A percentile compares a stretch with the other conserved stretches of the same genome.
Conservation (phyloP, 83 land plant species). For the Picea abies region DNA sequence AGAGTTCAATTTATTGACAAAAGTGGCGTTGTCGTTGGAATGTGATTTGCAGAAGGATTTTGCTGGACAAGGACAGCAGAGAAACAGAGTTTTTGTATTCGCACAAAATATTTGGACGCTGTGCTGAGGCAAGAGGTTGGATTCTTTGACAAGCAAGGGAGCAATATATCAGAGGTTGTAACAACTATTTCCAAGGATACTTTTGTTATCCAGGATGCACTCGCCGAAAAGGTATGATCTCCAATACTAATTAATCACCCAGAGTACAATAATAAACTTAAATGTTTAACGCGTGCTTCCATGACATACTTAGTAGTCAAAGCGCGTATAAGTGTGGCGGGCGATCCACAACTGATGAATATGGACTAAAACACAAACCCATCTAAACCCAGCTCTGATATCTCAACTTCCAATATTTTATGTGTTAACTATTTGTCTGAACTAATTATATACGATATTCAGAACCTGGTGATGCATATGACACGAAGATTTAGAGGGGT, state of each 20-base stretch:
- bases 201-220: slow-evolving; percentile 68
- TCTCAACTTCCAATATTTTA: no score
- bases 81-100: slow-evolving; percentile 56
- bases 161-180: slow-evolving; percentile 59
- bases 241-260: background rate
- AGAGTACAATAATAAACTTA: background rate
- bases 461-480: no score
- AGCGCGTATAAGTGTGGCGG: background rate
- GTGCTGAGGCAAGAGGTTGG: slow-evolving; percentile 63
- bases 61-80: slow-evolving; percentile 76
- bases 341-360: no score
- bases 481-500: no score
- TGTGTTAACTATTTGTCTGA: no score
- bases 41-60: slow-evolving; percentile 39
- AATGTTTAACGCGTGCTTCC: background rate
- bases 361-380: no score
- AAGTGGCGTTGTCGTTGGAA: background rate
- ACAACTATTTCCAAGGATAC: slow-evolving; percentile 71
- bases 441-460: no score
- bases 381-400: no score
- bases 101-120: slow-evolving; percentile 57
- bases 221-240: slow-evolving; percentile 72
- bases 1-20: background rate
- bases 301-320: background rate
- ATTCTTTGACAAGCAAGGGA: slow-evolving; percentile 57